Conservation (phyloP, 139 green algal genomes). For the Haematococcus lacustris region DNA sequence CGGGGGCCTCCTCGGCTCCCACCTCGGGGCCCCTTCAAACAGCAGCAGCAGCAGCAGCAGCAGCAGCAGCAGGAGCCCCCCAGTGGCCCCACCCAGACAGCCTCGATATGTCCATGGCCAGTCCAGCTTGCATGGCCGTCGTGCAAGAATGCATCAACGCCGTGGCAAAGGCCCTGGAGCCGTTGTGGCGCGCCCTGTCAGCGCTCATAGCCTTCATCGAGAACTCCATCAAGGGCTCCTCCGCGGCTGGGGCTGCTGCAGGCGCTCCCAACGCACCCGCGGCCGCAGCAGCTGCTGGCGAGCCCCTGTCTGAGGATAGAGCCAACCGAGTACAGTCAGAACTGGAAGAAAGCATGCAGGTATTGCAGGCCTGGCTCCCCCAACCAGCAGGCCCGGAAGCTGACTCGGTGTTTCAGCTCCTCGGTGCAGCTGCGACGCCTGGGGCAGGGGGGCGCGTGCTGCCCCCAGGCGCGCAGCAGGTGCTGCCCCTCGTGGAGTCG, state of each 20-base stretch:
- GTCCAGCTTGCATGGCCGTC: neutral
- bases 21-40: neutral
- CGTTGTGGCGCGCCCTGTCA: constrained; percentile 50
- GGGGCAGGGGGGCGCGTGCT: constrained; percentile 43
- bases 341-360: too few species aligned
- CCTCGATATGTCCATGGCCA: too few species aligned
- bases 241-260: constrained; percentile 6
- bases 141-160: constrained; percentile 12
- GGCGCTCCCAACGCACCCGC: constrained; percentile 3
- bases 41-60: neutral
- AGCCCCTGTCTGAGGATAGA: too few species aligned
- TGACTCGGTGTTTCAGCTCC: too few species aligned
- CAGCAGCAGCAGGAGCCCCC: neutral
- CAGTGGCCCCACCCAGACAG: neutral
- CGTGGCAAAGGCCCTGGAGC: constrained; percentile 24
- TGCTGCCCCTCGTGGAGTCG: constrained; percentile 85
- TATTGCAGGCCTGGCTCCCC: too few species aligned
- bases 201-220: constrained; percentile 38
- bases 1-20: neutral
- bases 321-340: too few species aligned
- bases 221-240: too few species aligned
- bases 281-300: constrained; percentile 10
- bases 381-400: too few species aligned
- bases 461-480: constrained; percentile 48
- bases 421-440: constrained; percentile 3